Evolutionary conservation across 2,329 filamentous ascomycete genomes (phyloP).

Genomic region (Xylariaceae sp.): DNA sequence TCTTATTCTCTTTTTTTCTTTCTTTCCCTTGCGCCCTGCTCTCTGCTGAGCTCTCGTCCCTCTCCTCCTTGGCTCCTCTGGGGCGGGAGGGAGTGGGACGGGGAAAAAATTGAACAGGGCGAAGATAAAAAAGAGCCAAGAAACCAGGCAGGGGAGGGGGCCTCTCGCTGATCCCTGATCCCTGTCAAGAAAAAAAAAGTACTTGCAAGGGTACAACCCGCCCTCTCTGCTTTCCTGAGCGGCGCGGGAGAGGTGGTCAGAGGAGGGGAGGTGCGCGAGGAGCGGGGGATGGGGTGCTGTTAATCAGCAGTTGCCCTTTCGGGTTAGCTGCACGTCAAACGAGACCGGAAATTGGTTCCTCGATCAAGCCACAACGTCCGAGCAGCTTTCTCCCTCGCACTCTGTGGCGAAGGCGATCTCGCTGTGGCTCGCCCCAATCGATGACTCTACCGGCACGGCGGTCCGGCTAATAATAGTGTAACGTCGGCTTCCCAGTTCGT

Average conservation of each 20-base stretch:
- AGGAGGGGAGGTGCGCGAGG: conserved; percentile 1
- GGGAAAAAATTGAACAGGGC: conserved; percentile 6
- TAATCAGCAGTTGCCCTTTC: conserved; percentile 14
- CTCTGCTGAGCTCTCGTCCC: not conserved
- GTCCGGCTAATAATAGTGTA: conserved; percentile 12
- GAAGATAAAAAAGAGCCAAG: conserved; percentile 4
- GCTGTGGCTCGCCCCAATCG: conserved; percentile 4
- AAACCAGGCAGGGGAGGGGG: not conserved
- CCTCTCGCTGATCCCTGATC: conserved; percentile 15
- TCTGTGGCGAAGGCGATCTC: conserved; percentile 16
- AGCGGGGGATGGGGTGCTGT: conserved; percentile 3
- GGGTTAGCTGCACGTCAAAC: not conserved
- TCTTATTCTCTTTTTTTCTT: not conserved
- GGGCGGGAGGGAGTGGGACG: conserved; percentile 8
- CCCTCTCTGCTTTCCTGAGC: not conserved
- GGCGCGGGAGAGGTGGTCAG: not conserved
- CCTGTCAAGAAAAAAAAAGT: not conserved
- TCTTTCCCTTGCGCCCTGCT: conserved; percentile 5
- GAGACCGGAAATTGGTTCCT: conserved; percentile 4
- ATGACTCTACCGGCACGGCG: conserved; percentile 18
- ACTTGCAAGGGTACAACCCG: not conserved
- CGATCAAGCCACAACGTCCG: conserved; percentile 30
- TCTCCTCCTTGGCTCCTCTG: conserved; percentile 1
- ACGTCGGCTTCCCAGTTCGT: conserved; percentile 11
- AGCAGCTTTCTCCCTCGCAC: conserved; percentile 27